phyloP scores from a whole-genome alignment of 805 yeast genomes.

The Sungouiozyma intestinalis region DNA sequence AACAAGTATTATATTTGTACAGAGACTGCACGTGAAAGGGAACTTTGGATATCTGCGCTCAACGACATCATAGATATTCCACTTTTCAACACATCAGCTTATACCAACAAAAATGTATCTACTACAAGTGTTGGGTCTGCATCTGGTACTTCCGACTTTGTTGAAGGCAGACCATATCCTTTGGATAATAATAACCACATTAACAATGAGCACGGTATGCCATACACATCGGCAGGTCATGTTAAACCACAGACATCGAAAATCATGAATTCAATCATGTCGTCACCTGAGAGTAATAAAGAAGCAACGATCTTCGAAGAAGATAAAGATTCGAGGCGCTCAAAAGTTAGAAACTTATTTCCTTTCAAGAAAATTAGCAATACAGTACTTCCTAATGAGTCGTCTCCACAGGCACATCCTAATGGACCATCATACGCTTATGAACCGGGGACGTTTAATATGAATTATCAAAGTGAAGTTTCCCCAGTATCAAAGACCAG shows the following conservation, averaged over 20 bases:
- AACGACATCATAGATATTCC: constrained; percentile 25
- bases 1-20: constrained; percentile 64
- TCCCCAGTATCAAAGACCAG: background rate
- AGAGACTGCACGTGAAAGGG: constrained; percentile 68
- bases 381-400: background rate
- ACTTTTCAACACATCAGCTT: constrained; percentile 4
- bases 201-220: background rate
- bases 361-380: constrained; percentile 37
- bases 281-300: constrained; percentile 5
- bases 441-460: background rate
- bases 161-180: background rate
- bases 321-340: constrained; percentile 34
- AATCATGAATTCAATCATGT: background rate
- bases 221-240: background rate
- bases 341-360: constrained; percentile 49
- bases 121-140: background rate
- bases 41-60: constrained; percentile 51
- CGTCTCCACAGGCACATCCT: background rate
- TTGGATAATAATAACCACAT: background rate
- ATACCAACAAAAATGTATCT: constrained; percentile 5
- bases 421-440: background rate
- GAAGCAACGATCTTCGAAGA: constrained; percentile 6
- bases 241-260: background rate
- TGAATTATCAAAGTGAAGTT: background rate
- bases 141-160: background rate